Conservation (phyloP, 164 flowering plant genomes). For the Berberis thunbergii region DNA sequence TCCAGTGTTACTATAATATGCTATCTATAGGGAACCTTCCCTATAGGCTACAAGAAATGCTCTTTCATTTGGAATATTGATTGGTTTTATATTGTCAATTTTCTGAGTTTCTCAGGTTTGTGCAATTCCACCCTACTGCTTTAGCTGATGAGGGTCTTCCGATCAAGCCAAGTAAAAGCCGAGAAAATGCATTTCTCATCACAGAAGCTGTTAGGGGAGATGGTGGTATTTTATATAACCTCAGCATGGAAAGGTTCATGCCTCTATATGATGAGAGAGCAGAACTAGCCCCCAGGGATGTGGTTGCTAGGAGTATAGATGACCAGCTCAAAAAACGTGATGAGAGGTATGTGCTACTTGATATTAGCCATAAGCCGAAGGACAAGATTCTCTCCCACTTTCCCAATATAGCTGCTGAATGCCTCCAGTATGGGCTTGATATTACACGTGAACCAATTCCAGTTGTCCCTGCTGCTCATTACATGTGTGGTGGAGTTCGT, state of each 20-base stretch:
- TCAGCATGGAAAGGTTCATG: slow-evolving; percentile 88
- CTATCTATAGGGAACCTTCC: neutral
- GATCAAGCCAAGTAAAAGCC: slow-evolving; percentile 35
- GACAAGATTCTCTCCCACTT: slow-evolving; percentile 78
- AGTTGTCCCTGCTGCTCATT: slow-evolving; percentile 98
- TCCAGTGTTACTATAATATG: too few species aligned
- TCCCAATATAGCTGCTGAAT: slow-evolving; percentile 95
- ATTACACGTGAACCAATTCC: slow-evolving; percentile 86
- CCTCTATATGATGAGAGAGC: slow-evolving; percentile 80
- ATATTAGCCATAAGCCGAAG: slow-evolving; percentile 74
- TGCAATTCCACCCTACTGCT: slow-evolving; percentile 98
- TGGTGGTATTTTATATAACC: slow-evolving; percentile 88
- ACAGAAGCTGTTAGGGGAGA: slow-evolving; percentile 99
- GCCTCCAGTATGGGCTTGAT: slow-evolving; percentile 77
- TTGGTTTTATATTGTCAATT: neutral
- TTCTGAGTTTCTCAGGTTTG: slow-evolving; percentile 52
- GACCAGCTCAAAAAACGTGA: slow-evolving; percentile 80
- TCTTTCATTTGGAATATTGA: neutral
- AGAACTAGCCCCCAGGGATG: slow-evolving; percentile 95
- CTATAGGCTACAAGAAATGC: neutral
- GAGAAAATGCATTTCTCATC: slow-evolving; percentile 91
- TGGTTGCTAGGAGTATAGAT: slow-evolving; percentile 94
- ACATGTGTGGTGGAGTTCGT: slow-evolving; percentile 99
- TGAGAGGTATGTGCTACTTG: slow-evolving; percentile 84
- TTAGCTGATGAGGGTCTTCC: slow-evolving; percentile 97